Percentiles rank a stretch among this genome's conserved stretches.
Evolutionary conservation across 2,329 filamentous ascomycete species (phyloP).

Genomic region (Penicillium concentricum): DNA sequence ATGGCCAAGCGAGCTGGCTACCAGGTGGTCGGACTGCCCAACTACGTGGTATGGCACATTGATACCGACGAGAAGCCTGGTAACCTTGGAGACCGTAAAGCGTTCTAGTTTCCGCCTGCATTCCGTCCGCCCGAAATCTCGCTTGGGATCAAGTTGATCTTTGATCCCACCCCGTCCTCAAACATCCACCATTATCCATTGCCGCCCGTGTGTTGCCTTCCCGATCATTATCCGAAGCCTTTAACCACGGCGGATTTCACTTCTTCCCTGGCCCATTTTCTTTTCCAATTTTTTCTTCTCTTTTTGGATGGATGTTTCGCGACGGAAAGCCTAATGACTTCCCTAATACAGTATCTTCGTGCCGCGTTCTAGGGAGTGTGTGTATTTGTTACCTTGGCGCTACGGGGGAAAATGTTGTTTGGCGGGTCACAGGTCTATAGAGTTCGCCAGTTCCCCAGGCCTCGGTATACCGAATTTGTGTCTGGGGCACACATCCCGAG

Average conservation of each 20-base stretch:
- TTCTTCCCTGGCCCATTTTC: constrained; percentile 16
- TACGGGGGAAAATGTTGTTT: constrained; percentile 35
- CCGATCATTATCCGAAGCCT: background rate
- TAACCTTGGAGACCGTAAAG: constrained; percentile 55
- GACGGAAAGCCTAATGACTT: constrained; percentile 33
- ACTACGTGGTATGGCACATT: constrained; percentile 98
- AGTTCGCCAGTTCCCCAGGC: constrained; percentile 22
- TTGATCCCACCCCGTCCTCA: constrained; percentile 20
- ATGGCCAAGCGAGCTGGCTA: constrained; percentile 98
- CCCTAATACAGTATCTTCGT: constrained; percentile 36
- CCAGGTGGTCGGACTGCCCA: constrained; percentile 85
- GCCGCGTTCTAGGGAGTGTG: constrained; percentile 32
- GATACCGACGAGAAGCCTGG: constrained; percentile 94
- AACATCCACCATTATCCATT: constrained; percentile 15
- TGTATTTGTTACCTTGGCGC: constrained; percentile 37
- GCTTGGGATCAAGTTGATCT: constrained; percentile 21
- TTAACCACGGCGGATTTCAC: constrained; percentile 8
- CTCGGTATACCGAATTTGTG: constrained; percentile 23
- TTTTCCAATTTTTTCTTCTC: constrained; percentile 9
- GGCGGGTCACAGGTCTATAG: constrained; percentile 31
- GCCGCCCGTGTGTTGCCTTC: constrained; percentile 2
- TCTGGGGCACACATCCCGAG: constrained; percentile 1
- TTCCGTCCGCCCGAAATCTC: constrained; percentile 12
- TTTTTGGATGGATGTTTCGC: constrained; percentile 24
- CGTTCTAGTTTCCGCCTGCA: constrained; percentile 29